Percentiles rank a stretch among this genome's conserved stretches.
These are phyloP conservation scores for Pseudocercospora ulei DNA, from an alignment of 2,329 filamentous ascomycete species.

Conservation along the genomic window DNA sequence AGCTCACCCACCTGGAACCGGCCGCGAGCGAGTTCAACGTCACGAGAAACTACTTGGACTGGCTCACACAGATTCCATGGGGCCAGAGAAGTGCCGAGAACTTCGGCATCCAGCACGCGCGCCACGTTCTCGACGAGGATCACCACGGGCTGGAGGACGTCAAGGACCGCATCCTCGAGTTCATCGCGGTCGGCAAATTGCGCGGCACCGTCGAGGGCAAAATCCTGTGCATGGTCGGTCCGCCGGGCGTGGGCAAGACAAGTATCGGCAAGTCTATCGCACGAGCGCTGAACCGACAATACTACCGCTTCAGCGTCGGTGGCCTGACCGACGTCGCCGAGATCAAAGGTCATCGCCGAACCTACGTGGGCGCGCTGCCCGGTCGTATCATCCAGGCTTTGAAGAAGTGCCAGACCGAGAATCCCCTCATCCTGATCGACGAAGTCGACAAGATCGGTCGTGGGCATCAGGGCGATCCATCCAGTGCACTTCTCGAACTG, in stretches of 20 bases:
- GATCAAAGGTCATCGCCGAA: constrained; percentile 94
- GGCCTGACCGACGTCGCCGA: constrained; percentile 95
- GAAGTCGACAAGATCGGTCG: constrained; percentile 97
- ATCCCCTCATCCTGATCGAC: constrained; percentile 90
- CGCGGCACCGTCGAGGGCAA: constrained; percentile 96
- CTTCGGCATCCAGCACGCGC: constrained; percentile 85
- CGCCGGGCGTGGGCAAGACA: constrained; percentile 95
- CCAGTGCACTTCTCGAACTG: constrained; percentile 83
- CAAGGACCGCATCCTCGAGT: constrained; percentile 95
- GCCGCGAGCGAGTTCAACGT: constrained; percentile 98
- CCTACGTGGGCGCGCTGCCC: constrained; percentile 89
- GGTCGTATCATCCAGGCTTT: constrained; percentile 95
- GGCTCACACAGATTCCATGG: constrained; percentile 97
- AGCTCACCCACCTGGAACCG: constrained; percentile 87
- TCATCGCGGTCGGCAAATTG: constrained; percentile 95
- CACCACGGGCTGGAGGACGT: constrained; percentile 96
- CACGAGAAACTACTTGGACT: constrained; percentile 94
- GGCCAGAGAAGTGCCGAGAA: constrained; percentile 91
- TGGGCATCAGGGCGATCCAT: constrained; percentile 91
- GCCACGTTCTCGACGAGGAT: constrained; percentile 85
- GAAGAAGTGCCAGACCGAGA: constrained; percentile 98
- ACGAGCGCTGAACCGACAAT: constrained; percentile 83
- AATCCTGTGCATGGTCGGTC: constrained; percentile 94
- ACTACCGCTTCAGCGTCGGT: constrained; percentile 96
- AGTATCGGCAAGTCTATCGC: constrained; percentile 98